phyloP scores from a whole-genome alignment of 1,139 yeast species.

The Protomyces gravidus region DNA sequence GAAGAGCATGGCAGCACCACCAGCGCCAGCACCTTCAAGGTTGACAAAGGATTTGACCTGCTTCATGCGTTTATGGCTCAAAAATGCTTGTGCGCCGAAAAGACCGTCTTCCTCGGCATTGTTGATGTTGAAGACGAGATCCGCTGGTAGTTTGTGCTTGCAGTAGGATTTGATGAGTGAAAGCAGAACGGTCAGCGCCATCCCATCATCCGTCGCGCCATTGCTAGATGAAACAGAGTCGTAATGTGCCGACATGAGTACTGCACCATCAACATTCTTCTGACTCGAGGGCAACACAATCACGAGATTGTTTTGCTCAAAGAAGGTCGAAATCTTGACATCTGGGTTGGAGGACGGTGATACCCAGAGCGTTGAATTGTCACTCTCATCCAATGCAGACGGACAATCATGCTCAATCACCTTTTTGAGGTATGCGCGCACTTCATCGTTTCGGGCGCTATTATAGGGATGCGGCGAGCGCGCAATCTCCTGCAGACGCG shows the following conservation, averaged over 20 bases:
- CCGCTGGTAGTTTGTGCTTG: constrained; percentile 57
- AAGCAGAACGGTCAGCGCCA: constrained; percentile 79
- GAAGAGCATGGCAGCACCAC: constrained; percentile 79
- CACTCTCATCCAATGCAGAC: constrained; percentile 15
- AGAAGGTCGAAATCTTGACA: constrained; percentile 14
- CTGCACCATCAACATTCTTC: constrained; percentile 52
- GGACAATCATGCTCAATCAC: constrained; percentile 12
- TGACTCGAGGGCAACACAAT: constrained; percentile 10
- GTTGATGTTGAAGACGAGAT: constrained; percentile 77
- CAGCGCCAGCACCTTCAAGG: constrained; percentile 94
- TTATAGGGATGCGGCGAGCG: constrained; percentile 68
- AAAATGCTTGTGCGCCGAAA: constrained; percentile 72
- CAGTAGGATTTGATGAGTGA: constrained; percentile 59
- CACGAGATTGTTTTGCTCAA: constrained; percentile 21
- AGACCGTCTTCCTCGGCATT: constrained; percentile 89
- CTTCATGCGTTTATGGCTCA: constrained; percentile 69
- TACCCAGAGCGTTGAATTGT: constrained; percentile 8
- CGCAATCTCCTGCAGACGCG: constrained; percentile 46
- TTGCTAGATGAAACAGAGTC: constrained; percentile 84
- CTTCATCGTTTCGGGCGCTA: constrained; percentile 68
- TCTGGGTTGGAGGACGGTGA: neutral
- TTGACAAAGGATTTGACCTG: constrained; percentile 66
- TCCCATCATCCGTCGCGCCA: constrained; percentile 92
- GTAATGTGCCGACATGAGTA: constrained; percentile 76
- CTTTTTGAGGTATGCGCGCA: constrained; percentile 60